Evolutionary conservation across 805 yeast genomes (phyloP).

Genomic region (Ogataea wickerhamii): DNA sequence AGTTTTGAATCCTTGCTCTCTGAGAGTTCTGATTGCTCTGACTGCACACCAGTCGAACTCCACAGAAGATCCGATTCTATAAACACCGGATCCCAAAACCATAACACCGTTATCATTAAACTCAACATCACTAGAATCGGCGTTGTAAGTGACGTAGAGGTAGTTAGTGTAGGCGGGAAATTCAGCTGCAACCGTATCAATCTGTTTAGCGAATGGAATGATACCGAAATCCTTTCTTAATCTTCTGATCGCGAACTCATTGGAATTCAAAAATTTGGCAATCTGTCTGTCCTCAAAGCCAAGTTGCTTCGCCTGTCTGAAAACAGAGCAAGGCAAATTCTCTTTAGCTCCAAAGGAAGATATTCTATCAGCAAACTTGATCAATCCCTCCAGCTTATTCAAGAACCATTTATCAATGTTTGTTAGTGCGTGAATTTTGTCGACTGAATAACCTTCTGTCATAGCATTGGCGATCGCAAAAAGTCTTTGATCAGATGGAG

Average conservation of each 20-base stretch:
- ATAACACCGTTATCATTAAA: slow-evolving; percentile 91
- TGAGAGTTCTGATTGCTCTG: slow-evolving; percentile 88
- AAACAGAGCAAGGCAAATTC: slow-evolving; percentile 55
- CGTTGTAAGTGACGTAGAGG: slow-evolving; percentile 91
- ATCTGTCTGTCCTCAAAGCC: slow-evolving; percentile 97
- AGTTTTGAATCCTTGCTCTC: slow-evolving; percentile 83
- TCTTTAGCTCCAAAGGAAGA: slow-evolving; percentile 54
- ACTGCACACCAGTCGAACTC: slow-evolving; percentile 99
- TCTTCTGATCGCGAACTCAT: slow-evolving; percentile 90
- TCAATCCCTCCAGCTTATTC: slow-evolving; percentile 74
- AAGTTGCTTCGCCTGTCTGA: slow-evolving; percentile 89
- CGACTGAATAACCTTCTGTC: slow-evolving; percentile 83
- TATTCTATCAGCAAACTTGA: slow-evolving; percentile 64
- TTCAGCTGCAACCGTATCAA: slow-evolving; percentile 98
- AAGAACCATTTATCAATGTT: slow-evolving; percentile 96
- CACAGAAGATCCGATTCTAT: slow-evolving; percentile 97
- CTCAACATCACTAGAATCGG: slow-evolving; percentile 78
- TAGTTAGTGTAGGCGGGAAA: slow-evolving; percentile 96
- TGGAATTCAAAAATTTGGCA: slow-evolving; percentile 82
- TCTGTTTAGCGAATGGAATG: slow-evolving; percentile 90
- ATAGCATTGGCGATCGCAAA: slow-evolving; percentile 96
- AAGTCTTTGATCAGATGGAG: slow-evolving; percentile 96
- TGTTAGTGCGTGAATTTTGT: slow-evolving; percentile 85
- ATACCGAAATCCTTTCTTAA: slow-evolving; percentile 83
- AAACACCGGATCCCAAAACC: slow-evolving; percentile 98